These are phyloP conservation scores for Bifiguratus adelaidae DNA, from an alignment of 192 early-diverging fungal genomes.

Conservation along the genomic window DNA sequence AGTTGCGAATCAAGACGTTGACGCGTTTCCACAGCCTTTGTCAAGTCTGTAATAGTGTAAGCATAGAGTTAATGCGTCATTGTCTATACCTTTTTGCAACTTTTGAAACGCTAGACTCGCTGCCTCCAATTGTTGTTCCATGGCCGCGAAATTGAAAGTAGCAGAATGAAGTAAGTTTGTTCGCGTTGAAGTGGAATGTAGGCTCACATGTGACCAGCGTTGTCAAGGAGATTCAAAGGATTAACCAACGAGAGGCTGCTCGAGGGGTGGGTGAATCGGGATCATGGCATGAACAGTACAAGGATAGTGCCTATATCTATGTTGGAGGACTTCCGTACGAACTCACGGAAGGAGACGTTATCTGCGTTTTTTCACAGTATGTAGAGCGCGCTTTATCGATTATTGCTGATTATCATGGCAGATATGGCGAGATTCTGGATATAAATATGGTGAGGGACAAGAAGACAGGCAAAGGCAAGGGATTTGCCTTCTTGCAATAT, in stretches of 20 bases:
- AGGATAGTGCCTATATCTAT: constrained; percentile 85
- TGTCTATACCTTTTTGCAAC: constrained; percentile 54
- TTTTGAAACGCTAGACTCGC: constrained; percentile 62
- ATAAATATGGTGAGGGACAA: constrained; percentile 81
- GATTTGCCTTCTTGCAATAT: constrained; percentile 84
- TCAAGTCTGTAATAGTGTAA: constrained; percentile 44
- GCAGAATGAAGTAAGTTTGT: neutral
- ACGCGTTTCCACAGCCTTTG: constrained; percentile 59
- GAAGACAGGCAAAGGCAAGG: constrained; percentile 76
- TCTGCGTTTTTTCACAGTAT: constrained; percentile 90
- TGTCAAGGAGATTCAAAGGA: constrained; percentile 73
- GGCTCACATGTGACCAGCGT: constrained; percentile 52
- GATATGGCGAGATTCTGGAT: constrained; percentile 85
- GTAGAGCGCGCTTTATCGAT: neutral
- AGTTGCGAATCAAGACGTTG: constrained; percentile 90
- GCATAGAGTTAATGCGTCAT: neutral
- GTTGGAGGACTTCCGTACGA: constrained; percentile 75
- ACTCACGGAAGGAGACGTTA: constrained; percentile 87
- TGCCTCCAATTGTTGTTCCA: constrained; percentile 54
- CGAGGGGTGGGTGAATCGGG: constrained; percentile 38
- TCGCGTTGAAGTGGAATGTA: no score
- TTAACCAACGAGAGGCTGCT: constrained; percentile 63
- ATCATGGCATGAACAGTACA: constrained; percentile 89
- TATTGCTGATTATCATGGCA: constrained; percentile 2
- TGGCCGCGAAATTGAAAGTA: constrained; percentile 25